A percentile compares a stretch with the other conserved stretches of the same genome.
phyloP scores from a whole-genome alignment of 1,139 yeast species.

The Scheffersomyces cryptocercus region DNA sequence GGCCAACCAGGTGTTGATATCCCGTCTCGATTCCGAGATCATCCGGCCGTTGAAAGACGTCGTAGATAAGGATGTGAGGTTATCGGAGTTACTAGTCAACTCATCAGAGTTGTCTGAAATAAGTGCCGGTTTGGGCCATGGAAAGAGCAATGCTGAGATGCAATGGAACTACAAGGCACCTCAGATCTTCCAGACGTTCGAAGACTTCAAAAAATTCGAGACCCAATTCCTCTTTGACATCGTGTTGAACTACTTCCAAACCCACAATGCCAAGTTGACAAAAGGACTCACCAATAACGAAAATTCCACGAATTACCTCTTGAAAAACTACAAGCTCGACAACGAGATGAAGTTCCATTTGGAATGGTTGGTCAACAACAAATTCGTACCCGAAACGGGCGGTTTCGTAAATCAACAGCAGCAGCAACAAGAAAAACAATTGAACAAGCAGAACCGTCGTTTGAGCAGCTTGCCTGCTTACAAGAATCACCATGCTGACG shows the following conservation, averaged over 20 bases:
- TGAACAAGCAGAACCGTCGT: slow-evolving; percentile 1
- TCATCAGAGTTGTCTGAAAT: slow-evolving; percentile 44
- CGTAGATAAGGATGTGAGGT: slow-evolving; percentile 54
- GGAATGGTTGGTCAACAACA: slow-evolving; percentile 30
- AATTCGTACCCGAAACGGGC: slow-evolving; percentile 20
- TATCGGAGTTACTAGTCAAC: slow-evolving; percentile 41
- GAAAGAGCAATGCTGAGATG: slow-evolving; percentile 34
- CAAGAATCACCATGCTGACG: slow-evolving; percentile 6
- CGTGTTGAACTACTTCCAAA: slow-evolving; percentile 69
- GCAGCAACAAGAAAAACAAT: slow-evolving; percentile 15
- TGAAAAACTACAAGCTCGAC: slow-evolving; percentile 45
- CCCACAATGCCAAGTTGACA: slow-evolving; percentile 48
- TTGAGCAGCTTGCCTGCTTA: slow-evolving; percentile 1
- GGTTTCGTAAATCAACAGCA: slow-evolving; percentile 11
- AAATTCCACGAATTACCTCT: slow-evolving; percentile 61
- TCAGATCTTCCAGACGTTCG: slow-evolving; percentile 72
- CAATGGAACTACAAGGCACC: slow-evolving; percentile 83
- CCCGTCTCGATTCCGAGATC: slow-evolving; percentile 56
- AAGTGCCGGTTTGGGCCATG: slow-evolving; percentile 19
- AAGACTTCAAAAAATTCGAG: slow-evolving; percentile 69
- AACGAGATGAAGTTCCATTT: slow-evolving; percentile 42
- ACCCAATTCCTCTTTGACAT: slow-evolving; percentile 67
- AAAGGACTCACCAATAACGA: slow-evolving; percentile 58
- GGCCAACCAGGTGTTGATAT: slow-evolving; percentile 52
- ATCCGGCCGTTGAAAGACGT: slow-evolving; percentile 55